phyloP scores from a whole-genome alignment of 2,329 filamentous ascomycete species.

The Apiospora phragmitis region DNA sequence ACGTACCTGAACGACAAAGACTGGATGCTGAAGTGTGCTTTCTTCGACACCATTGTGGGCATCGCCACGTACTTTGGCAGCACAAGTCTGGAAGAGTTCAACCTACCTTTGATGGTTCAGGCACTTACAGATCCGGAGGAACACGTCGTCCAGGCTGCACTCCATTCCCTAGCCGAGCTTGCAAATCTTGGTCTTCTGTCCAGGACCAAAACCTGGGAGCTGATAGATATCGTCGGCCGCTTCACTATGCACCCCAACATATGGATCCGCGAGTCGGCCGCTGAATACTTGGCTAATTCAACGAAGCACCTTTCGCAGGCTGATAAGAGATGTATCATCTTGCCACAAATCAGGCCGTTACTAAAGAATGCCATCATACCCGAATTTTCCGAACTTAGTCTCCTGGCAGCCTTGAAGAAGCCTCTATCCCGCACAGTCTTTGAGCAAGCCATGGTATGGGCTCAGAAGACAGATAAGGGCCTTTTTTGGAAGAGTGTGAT shows the following conservation, averaged over 20 bases:
- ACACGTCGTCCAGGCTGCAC: slow-evolving; percentile 86
- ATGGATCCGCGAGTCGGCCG: slow-evolving; percentile 90
- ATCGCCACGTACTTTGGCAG: slow-evolving; percentile 90
- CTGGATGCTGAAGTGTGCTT: slow-evolving; percentile 95
- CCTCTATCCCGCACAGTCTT: slow-evolving; percentile 79
- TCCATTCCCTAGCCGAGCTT: slow-evolving; percentile 86
- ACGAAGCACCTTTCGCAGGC: slow-evolving; percentile 75
- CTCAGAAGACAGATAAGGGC: slow-evolving; percentile 75
- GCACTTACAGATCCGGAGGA: slow-evolving; percentile 92
- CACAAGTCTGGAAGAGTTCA: slow-evolving; percentile 89
- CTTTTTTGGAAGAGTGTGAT: slow-evolving; percentile 83
- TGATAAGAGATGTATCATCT: slow-evolving; percentile 79
- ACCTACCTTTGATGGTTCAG: slow-evolving; percentile 92
- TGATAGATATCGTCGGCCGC: slow-evolving; percentile 78
- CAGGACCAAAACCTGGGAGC: slow-evolving; percentile 79
- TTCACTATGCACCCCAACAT: slow-evolving; percentile 93
- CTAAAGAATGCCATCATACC: slow-evolving; percentile 70
- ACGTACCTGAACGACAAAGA: slow-evolving; percentile 96
- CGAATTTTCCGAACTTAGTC: slow-evolving; percentile 67
- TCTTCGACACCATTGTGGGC: slow-evolving; percentile 93
- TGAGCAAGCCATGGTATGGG: slow-evolving; percentile 86
- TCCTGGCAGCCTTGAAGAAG: slow-evolving; percentile 82
- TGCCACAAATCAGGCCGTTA: slow-evolving; percentile 79
- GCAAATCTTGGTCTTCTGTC: slow-evolving; percentile 87
- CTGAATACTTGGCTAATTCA: slow-evolving; percentile 78